Conservation (phyloP, 139 green algal species). For the Chloropicon primus region DNA sequence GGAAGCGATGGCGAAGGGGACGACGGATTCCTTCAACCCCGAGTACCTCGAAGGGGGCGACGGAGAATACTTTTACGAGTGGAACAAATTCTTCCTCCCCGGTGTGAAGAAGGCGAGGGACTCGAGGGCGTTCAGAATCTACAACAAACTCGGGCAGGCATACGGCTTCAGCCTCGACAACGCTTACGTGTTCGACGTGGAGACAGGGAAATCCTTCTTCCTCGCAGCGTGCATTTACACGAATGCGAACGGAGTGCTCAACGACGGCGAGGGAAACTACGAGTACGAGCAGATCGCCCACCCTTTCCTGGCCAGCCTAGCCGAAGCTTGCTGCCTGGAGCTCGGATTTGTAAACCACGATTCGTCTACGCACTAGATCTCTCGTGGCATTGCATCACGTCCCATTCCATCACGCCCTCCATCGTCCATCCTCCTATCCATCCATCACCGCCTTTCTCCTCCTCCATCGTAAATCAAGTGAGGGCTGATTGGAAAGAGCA, state of each 20-base stretch:
- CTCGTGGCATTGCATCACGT: no score
- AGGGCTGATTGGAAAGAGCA: no score
- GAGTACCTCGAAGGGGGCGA: neutral
- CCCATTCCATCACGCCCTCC: no score
- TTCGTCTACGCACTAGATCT: no score
- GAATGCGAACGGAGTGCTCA: slow-evolving; percentile 25
- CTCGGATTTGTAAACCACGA: neutral
- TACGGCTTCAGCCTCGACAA: slow-evolving; percentile 32
- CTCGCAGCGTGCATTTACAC: slow-evolving; percentile 26
- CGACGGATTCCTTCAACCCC: neutral
- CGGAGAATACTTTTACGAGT: neutral
- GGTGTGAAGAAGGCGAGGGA: neutral
- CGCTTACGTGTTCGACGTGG: slow-evolving; percentile 20
- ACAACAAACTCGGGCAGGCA: slow-evolving; percentile 22
- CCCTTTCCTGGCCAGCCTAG: slow-evolving; percentile 17
- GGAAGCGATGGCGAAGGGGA: neutral
- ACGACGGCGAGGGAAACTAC: slow-evolving; percentile 34
- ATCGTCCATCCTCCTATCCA: no score
- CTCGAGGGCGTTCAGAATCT: neutral
- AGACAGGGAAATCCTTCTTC: slow-evolving; percentile 25
- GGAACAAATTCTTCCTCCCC: neutral
- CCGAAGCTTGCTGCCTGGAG: slow-evolving; percentile 7
- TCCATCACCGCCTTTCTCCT: no score
- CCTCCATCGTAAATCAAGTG: no score
- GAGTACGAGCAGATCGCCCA: slow-evolving; percentile 9